Percentiles rank a stretch among this genome's conserved stretches.
phyloP scores from a whole-genome alignment of 768 basidiomycete genomes.

The Coprinopsis marcescibilis region DNA sequence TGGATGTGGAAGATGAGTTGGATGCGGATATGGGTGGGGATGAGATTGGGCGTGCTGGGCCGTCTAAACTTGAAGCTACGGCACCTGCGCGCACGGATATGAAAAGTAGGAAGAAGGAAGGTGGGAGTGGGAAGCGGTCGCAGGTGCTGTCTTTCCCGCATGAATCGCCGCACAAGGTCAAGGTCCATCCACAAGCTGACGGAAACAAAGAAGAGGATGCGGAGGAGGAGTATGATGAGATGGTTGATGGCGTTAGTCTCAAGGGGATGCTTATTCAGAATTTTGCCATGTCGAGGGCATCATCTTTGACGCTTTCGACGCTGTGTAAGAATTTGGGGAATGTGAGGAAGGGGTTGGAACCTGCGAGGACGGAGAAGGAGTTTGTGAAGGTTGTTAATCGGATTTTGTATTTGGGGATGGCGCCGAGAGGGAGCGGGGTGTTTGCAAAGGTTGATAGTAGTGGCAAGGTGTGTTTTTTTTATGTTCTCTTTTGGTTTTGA shows the following conservation, averaged over 20 bases:
- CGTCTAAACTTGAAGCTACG: background rate
- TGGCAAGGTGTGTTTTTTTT: conserved; percentile 39
- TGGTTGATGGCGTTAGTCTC: too few relatives aligned
- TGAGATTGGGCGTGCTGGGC: conserved; percentile 10
- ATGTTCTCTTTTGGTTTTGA: conserved; percentile 6
- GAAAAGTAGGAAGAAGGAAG: conserved; percentile 19
- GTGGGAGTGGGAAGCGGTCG: conserved; percentile 4
- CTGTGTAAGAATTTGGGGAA: conserved; percentile 49
- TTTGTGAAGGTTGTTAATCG: conserved; percentile 46
- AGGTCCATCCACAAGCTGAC: background rate
- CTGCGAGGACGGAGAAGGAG: conserved; percentile 34
- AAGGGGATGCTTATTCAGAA: conserved; percentile 66
- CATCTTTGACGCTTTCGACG: conserved; percentile 50
- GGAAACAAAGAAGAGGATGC: background rate
- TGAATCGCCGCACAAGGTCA: conserved; percentile 1
- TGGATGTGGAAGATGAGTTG: conserved; percentile 10
- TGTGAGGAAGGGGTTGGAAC: background rate
- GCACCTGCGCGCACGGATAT: too few relatives aligned
- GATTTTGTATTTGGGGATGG: conserved; percentile 42
- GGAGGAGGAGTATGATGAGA: conserved; percentile 27
- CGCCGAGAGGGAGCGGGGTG: conserved; percentile 45
- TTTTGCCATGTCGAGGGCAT: conserved; percentile 67
- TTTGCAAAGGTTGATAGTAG: conserved; percentile 71
- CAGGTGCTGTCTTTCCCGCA: conserved; percentile 3
- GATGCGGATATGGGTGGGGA: conserved; percentile 10